Evolutionary conservation across 2,329 filamentous ascomycete species (phyloP), one percentile per base, ranked within the genome.

Genomic region (Epicoccum sorghinum): DNA sequence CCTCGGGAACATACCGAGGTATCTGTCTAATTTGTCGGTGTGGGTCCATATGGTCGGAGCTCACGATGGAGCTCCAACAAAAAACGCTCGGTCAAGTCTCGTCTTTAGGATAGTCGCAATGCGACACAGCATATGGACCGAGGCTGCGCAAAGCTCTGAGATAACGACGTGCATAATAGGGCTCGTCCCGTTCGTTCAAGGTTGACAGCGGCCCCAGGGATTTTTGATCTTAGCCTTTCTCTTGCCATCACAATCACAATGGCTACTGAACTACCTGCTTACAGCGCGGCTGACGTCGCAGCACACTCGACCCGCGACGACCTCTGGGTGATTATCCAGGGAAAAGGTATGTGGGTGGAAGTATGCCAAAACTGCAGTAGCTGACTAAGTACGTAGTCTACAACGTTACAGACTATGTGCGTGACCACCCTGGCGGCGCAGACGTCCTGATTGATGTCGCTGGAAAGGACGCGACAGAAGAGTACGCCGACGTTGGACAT

Each of bases 361-460:
- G 6, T 2, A 3, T n/a, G 3, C 14, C 4, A 2, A 7, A 3
- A 23, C 1, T 14, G 4, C 10, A 23, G 9, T 24, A 3, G n/a
- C 45, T 59, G 32, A 59, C 51, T 23, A 8, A 33, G n/a, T 13
- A n/a, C 13, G 25, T 45, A 73, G 85, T 88, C 2, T 87, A 86
- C 62, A 76, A 87, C 66, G 73, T 86, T 9, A 81, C 84, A 1
- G 77, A 79, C 38, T 88, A 86, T 58, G 56, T 83, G 1, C 72
- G 81, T 23, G 84, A 87, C 52, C 86, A 88, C 57, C 86, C 86
- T 8, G 66, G 67, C 13, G 78, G 78, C 13, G 64, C 62, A 33
- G 77, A 78, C 5, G 66, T 76, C 12, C 64, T 80, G 1, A 41
- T 72, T 27, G 75, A 79, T 46, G 64, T 74, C 37, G 78, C 75